Percentiles rank a stretch among this genome's conserved stretches.
Evolutionary conservation across 2,329 filamentous ascomycete species (phyloP).

Genomic region (Hypocrella siamensis): DNA sequence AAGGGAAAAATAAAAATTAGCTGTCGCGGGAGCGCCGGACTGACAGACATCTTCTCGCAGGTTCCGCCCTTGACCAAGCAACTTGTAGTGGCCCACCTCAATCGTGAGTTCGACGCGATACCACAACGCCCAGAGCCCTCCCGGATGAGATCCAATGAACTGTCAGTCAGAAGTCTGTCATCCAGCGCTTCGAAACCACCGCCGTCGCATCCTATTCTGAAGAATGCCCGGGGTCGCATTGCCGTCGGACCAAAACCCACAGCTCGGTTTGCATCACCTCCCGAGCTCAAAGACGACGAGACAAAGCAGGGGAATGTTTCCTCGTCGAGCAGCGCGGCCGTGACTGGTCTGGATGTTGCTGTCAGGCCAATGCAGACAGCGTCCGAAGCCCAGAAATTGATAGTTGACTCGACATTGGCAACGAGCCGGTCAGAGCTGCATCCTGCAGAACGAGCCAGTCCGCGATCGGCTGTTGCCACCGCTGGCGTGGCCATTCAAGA

Average conservation of each 20-base stretch:
- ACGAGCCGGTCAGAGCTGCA: background rate
- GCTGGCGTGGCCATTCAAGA: too few relatives aligned
- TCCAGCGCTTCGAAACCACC: conserved; percentile 28
- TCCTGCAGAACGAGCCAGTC: background rate
- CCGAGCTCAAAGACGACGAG: conserved; percentile 28
- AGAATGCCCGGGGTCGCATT: conserved; percentile 40
- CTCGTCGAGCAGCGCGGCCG: conserved; percentile 24
- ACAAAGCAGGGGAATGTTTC: conserved; percentile 16
- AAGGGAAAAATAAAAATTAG: too few relatives aligned
- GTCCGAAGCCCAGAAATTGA: conserved; percentile 20
- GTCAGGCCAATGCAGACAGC: conserved; percentile 10
- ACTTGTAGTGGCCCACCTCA: conserved; percentile 11
- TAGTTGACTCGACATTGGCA: conserved; percentile 25
- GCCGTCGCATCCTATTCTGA: conserved; percentile 41
- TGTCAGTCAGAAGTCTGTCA: conserved; percentile 14
- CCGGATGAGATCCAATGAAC: conserved; percentile 7
- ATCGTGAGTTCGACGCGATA: conserved; percentile 4
- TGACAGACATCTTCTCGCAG: conserved; percentile 6
- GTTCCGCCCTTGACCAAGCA: conserved; percentile 13
- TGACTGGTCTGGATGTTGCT: conserved; percentile 15
- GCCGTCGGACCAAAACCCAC: conserved; percentile 38
- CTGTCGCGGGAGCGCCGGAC: too few relatives aligned
- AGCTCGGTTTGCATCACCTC: conserved; percentile 43
- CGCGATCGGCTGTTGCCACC: too few relatives aligned
- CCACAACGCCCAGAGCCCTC: conserved; percentile 5